phyloP scores from a whole-genome alignment of 2,329 filamentous ascomycete genomes.

The Sclerotinia spermophila region DNA sequence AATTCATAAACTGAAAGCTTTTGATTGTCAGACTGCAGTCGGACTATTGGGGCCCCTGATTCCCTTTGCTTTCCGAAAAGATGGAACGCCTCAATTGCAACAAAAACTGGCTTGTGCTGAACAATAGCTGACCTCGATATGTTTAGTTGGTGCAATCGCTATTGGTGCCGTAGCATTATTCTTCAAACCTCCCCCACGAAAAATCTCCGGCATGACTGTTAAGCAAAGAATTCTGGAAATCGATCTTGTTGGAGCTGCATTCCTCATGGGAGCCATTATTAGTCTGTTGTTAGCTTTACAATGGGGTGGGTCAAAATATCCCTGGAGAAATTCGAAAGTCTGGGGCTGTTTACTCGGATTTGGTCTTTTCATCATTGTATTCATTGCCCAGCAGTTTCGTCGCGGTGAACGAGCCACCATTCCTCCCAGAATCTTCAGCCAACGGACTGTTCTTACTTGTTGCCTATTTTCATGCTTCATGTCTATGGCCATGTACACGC shows the following conservation, averaged over 20 bases:
- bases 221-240: slow-evolving; percentile 44
- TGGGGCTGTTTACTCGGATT: slow-evolving; percentile 45
- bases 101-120: slow-evolving; percentile 10
- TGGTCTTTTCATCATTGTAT: slow-evolving; percentile 37
- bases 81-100: not conserved
- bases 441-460: slow-evolving; percentile 39
- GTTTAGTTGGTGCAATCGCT: slow-evolving; percentile 43
- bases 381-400: slow-evolving; percentile 41
- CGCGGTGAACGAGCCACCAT: slow-evolving; percentile 50
- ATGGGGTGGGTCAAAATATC: slow-evolving; percentile 45
- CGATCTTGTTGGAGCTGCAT: slow-evolving; percentile 44
- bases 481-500: slow-evolving; percentile 42
- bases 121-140: slow-evolving; percentile 28
- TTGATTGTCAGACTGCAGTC: not conserved
- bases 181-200: slow-evolving; percentile 43
- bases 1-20: not conserved
- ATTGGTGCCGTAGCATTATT: slow-evolving; percentile 42
- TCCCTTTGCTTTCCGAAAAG: not conserved
- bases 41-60: not conserved
- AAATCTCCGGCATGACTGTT: slow-evolving; percentile 33
- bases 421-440: slow-evolving; percentile 43
- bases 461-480: slow-evolving; percentile 38
- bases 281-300: slow-evolving; percentile 46
- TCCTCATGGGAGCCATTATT: slow-evolving; percentile 47
- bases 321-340: slow-evolving; percentile 44